Evolutionary conservation across 2,329 filamentous ascomycete genomes (phyloP).

Genomic region (Dactylellina sp.): DNA sequence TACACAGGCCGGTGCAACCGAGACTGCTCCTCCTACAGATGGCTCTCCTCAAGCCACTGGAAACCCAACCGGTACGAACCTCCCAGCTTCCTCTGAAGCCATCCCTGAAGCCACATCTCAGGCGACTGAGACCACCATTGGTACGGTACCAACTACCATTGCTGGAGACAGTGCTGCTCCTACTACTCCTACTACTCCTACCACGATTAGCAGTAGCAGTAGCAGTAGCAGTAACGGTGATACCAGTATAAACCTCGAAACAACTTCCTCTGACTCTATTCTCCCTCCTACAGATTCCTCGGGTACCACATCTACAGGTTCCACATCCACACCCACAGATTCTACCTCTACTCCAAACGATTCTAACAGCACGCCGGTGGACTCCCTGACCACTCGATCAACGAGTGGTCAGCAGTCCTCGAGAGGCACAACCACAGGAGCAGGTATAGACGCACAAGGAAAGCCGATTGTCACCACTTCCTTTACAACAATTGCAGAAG

Average conservation of each 20-base stretch:
- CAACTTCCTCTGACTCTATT: constrained; percentile 47
- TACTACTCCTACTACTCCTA: constrained; percentile 14
- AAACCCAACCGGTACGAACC: constrained; percentile 39
- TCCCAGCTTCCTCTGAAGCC: constrained; percentile 35
- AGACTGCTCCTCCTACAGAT: constrained; percentile 27
- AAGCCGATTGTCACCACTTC: constrained; percentile 38
- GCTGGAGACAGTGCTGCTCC: constrained; percentile 19
- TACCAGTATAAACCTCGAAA: constrained; percentile 41
- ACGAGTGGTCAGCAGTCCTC: constrained; percentile 48
- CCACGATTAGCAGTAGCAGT: background rate
- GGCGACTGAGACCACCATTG: constrained; percentile 28
- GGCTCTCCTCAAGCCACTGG: constrained; percentile 23
- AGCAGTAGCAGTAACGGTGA: constrained; percentile 5
- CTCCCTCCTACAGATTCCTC: constrained; percentile 43
- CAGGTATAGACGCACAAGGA: constrained; percentile 37
- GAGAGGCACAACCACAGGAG: constrained; percentile 34
- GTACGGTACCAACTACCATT: constrained; percentile 38
- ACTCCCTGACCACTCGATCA: constrained; percentile 37
- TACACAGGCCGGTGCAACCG: constrained; percentile 10
- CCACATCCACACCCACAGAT: constrained; percentile 40
- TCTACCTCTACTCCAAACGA: constrained; percentile 25
- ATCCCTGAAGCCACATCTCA: constrained; percentile 34
- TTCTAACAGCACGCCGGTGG: constrained; percentile 49
- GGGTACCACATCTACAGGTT: constrained; percentile 24
- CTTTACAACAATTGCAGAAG: constrained; percentile 46